Evolutionary conservation across 2,329 filamentous ascomycete genomes (phyloP), one percentile per base, ranked within the genome.

Genomic region (Corinectria fuckeliana): DNA sequence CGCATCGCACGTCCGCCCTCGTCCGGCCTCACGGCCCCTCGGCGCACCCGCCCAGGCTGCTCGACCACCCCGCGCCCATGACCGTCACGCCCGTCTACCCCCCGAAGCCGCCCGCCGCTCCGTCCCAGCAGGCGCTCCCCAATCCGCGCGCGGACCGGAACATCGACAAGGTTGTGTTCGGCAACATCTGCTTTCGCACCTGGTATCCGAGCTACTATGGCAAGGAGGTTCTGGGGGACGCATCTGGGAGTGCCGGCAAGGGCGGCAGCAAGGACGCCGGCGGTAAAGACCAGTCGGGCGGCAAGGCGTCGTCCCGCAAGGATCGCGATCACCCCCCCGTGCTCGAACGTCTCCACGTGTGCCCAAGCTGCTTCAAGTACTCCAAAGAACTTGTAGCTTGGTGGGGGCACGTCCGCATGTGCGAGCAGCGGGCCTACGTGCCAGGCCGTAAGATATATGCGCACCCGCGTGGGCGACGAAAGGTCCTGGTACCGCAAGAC

Each of bases 321-420:
- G 75, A 75, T 16, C 75, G 74, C 14, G 75, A 79, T 58, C 54
- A 72, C 36, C 57, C 72, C 13, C 78, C 79, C 1, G 78, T 86
- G 69, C 82, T 92, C 14, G 86, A 89, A 64, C 79, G 88, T 56
- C 80, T 98, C 7, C 96, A 93, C 69, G 91, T 98, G 30, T 99
- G 95, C 73, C 90, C 91, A 30, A 90, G 87, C 81, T 99, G 95
- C 80, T 98, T 98, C 82, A 94, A 93, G 73, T 99, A 99, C 76
- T 90, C 90, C 32, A 85, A 82, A 64, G 86, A 88, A 70, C 74
- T 87, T 11, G 78, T 84, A 18, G 76, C 82, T 1, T 88, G 85
- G 84, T 80, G 80, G 70, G 79, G 80, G 18, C 88, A 90, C 68
- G 81, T 86, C 16, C 79, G 79, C 23, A 74, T 81, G 32, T 93